Conservation (phyloP, 2,329 filamentous ascomycete species). For the Neonectria faginata region DNA sequence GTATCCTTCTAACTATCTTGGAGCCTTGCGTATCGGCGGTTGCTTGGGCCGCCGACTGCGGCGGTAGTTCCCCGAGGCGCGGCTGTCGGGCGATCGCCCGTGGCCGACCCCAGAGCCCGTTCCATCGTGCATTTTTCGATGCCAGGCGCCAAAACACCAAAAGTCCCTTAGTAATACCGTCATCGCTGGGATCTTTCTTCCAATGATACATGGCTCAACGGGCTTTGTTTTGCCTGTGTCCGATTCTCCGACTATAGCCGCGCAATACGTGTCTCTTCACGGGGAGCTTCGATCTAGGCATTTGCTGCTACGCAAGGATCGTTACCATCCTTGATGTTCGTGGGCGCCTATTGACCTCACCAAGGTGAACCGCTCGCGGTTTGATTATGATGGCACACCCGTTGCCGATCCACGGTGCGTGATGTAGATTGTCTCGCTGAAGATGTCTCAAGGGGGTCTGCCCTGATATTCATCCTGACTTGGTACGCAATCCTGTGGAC, state of each 20-base stretch:
- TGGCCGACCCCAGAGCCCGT: not conserved
- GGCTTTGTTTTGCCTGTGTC: not conserved
- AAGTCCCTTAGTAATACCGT: not conserved
- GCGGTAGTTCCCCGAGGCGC: slow-evolving; percentile 32
- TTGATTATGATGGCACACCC: slow-evolving; percentile 14
- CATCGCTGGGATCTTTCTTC: not conserved
- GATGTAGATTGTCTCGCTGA: slow-evolving; percentile 9
- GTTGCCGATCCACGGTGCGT: slow-evolving; percentile 5
- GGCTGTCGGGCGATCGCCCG: slow-evolving; percentile 49
- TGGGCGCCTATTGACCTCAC: slow-evolving; percentile 17
- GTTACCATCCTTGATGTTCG: not conserved
- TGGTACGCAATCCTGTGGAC: slow-evolving; percentile 28
- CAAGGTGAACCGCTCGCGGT: slow-evolving; percentile 11
- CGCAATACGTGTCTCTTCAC: not conserved
- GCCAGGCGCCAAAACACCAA: slow-evolving; percentile 4
- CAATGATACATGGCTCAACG: too few species aligned
- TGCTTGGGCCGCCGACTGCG: slow-evolving; percentile 31
- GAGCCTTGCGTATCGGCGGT: slow-evolving; percentile 33
- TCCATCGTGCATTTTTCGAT: slow-evolving; percentile 9
- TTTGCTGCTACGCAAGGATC: not conserved
- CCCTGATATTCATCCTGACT: slow-evolving; percentile 12
- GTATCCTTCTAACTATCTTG: slow-evolving; percentile 1
- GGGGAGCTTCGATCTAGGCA: not conserved
- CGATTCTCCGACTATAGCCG: not conserved
- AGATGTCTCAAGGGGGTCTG: slow-evolving; percentile 1